Evolutionary conservation across 2,329 filamentous ascomycete genomes (phyloP).

Genomic region (Pseudocercospora fijiensis): DNA sequence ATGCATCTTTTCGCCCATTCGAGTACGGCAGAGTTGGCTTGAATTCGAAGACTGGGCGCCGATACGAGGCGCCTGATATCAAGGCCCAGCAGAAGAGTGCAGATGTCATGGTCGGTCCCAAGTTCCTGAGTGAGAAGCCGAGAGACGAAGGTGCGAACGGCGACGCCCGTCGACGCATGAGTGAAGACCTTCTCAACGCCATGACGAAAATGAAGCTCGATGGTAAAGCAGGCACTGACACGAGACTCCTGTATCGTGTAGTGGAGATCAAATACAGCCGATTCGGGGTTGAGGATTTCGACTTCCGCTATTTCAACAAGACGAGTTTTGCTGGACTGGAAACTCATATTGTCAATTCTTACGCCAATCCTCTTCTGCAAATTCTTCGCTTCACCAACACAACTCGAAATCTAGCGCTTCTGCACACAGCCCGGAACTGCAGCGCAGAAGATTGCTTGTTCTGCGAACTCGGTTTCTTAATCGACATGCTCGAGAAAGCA

Average conservation of each 20-base stretch:
- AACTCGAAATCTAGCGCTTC: conserved; percentile 80
- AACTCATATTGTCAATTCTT: conserved; percentile 95
- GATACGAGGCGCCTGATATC: conserved; percentile 69
- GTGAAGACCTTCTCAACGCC: conserved; percentile 62
- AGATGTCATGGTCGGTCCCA: conserved; percentile 71
- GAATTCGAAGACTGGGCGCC: conserved; percentile 62
- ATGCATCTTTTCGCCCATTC: conserved; percentile 66
- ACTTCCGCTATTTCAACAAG: conserved; percentile 96
- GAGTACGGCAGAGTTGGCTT: conserved; percentile 60
- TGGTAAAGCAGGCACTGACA: conserved; percentile 71
- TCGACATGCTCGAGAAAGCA: conserved; percentile 97
- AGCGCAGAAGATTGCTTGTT: conserved; percentile 79
- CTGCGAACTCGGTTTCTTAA: conserved; percentile 91
- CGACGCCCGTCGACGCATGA: conserved; percentile 45
- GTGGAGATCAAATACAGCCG: conserved; percentile 99
- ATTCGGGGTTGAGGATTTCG: conserved; percentile 98
- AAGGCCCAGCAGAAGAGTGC: conserved; percentile 55
- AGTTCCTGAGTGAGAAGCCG: conserved; percentile 92
- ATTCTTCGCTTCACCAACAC: conserved; percentile 87
- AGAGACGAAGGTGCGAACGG: conserved; percentile 53
- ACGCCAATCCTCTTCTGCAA: conserved; percentile 88
- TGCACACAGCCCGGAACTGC: conserved; percentile 84
- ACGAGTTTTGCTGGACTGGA: conserved; percentile 89
- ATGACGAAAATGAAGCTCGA: conserved; percentile 69
- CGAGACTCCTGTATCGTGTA: conserved; percentile 84